Evolutionary conservation across 805 yeast species (phyloP), one percentile per base, ranked within the genome.

Genomic region (Scheffersomyces amazonensis): DNA sequence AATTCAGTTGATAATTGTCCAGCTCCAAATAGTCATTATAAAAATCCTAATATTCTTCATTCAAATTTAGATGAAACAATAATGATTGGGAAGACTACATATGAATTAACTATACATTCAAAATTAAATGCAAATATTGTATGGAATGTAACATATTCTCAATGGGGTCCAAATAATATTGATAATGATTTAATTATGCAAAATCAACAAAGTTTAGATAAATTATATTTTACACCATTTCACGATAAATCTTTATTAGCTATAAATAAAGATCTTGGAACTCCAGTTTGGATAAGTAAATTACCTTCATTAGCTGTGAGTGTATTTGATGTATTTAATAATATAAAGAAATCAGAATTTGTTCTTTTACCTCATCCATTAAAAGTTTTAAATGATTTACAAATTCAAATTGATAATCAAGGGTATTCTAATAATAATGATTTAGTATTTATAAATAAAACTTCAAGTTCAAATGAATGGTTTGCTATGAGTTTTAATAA

Each of bases 101-200:
- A 81, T 53, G 85, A 83, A 47, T 65, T 86, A 30, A 69, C 80
- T 0, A 91, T 93, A n/a, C 83, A 88, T 54, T 81, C 93, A 2
- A 78, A 75, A 48, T 74, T 78, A 42, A 78, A 79, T 43, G 64
- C 82, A 0, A 57, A 55, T 39, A 48, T 63, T 2, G 76, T 81
- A 2, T 90, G 96, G 93, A 86, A 88, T 52, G 86, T 93, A 13
- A 81, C 90, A 0, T 89, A 84, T 54, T 73, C 95, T 1, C 74
- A 83, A 25, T 93, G 97, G 96, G 95, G 93, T 8, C 95, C 96
- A 32, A 91, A 91, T 58, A 81, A 87, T 47, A 66, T 89, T 36
- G 96, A 91, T 58, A 66, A 64, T 31, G 83, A 78, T 47, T 62
- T 78, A 34, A 61, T 71, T 49, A 39, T 47, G 38, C 49, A 56